Percentiles rank a stretch among this genome's conserved stretches.
Evolutionary conservation across 2,329 filamentous ascomycete species (phyloP).

Genomic region (Scedosporium minutisporum): DNA sequence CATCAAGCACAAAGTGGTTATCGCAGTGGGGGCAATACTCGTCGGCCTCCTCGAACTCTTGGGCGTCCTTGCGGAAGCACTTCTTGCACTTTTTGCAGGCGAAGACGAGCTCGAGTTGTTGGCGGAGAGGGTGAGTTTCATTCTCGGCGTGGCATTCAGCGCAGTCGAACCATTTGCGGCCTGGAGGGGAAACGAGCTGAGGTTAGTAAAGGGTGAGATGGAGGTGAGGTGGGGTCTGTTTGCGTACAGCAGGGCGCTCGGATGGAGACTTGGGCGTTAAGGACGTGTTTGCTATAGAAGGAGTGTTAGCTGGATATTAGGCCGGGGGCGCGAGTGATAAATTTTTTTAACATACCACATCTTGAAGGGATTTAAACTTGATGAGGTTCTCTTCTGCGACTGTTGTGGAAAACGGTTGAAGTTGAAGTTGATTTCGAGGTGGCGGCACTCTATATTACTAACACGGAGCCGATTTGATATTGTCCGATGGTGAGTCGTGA

Average conservation of each 20-base stretch:
- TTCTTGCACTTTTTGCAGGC: slow-evolving; percentile 99
- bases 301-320: not conserved
- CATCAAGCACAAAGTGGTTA: slow-evolving; percentile 94
- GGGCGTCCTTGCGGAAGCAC: slow-evolving; percentile 87
- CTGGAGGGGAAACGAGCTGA: slow-evolving; percentile 29
- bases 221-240: not conserved
- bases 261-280: slow-evolving; percentile 96
- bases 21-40: slow-evolving; percentile 99
- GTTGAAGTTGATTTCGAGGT: not conserved
- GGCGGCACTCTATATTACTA: not conserved
- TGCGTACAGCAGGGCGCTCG: slow-evolving; percentile 85
- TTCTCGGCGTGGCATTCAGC: slow-evolving; percentile 84
- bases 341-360: not conserved
- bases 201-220: not conserved
- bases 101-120: slow-evolving; percentile 82
- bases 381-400: not conserved
- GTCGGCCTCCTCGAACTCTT: slow-evolving; percentile 90
- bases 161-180: slow-evolving; percentile 98
- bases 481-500: too few species aligned
- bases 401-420: not conserved
- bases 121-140: slow-evolving; percentile 65
- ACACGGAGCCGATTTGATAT: too few species aligned
- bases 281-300: slow-evolving; percentile 76
- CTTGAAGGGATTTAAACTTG: not conserved
- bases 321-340: not conserved